Evolutionary conservation across 768 basidiomycete genomes (phyloP).

Genomic region (Termitomyces sp.): DNA sequence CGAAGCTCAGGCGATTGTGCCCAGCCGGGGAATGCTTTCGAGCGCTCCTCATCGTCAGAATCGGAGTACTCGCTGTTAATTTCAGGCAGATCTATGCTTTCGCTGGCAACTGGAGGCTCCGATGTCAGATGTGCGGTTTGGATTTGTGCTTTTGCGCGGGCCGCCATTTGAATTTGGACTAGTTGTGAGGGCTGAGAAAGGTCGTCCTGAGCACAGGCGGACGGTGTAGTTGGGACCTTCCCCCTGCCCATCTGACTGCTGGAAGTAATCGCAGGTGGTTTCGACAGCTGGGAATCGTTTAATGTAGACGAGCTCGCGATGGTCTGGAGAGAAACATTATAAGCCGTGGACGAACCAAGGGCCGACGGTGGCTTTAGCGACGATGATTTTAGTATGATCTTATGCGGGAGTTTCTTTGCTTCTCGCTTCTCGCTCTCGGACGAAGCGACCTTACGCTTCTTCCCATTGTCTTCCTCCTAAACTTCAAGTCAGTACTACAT

Average conservation of each 20-base stretch:
- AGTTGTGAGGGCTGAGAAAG: slow-evolving; percentile 56
- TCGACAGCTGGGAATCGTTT: slow-evolving; percentile 30
- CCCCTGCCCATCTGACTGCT: slow-evolving; percentile 39
- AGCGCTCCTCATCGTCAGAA: slow-evolving; percentile 85
- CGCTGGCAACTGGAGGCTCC: slow-evolving; percentile 52
- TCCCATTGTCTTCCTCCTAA: slow-evolving; percentile 64
- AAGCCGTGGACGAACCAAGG: slow-evolving; percentile 31
- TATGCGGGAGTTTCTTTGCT: slow-evolving; percentile 50
- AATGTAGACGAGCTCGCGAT: slow-evolving; percentile 20
- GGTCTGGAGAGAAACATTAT: slow-evolving; percentile 32
- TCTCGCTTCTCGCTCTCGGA: slow-evolving; percentile 55
- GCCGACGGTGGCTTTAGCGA: slow-evolving; percentile 33
- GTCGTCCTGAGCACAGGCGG: slow-evolving; percentile 40
- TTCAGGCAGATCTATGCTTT: slow-evolving; percentile 89
- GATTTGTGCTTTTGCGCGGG: slow-evolving; percentile 61
- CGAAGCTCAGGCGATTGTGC: slow-evolving; percentile 86
- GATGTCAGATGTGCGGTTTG: slow-evolving; percentile 47
- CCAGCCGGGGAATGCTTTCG: slow-evolving; percentile 78
- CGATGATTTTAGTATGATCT: slow-evolving; percentile 43
- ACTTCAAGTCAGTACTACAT: slow-evolving; percentile 2
- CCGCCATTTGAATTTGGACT: slow-evolving; percentile 66
- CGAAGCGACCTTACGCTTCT: slow-evolving; percentile 60
- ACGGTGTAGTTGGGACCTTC: slow-evolving; percentile 31
- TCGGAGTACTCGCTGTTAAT: slow-evolving; percentile 97
- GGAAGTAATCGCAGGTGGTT: slow-evolving; percentile 16